Evolutionary conservation across 208 protist species (phyloP).

Genomic region (Leptomonas pyrrhocoris): DNA sequence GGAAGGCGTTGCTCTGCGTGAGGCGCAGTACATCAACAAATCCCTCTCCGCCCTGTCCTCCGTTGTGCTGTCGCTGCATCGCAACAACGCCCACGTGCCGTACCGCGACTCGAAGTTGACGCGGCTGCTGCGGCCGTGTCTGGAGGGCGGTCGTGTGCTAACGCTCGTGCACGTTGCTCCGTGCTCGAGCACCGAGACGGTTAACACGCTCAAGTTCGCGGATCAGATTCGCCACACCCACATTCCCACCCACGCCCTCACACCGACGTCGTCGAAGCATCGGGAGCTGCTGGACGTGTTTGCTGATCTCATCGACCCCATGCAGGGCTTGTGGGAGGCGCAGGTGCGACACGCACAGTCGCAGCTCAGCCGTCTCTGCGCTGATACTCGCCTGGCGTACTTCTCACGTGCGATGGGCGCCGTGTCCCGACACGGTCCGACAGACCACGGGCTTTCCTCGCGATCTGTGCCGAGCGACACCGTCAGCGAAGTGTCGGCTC

Average conservation of each 20-base stretch:
- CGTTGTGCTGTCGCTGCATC: slow-evolving; percentile 83
- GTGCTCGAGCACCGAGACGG: slow-evolving; percentile 63
- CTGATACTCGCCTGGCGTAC: slow-evolving; percentile 76
- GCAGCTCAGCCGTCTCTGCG: slow-evolving; percentile 69
- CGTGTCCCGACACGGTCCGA: background rate
- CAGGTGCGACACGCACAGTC: slow-evolving; percentile 41
- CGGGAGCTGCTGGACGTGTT: slow-evolving; percentile 70
- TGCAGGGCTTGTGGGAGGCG: slow-evolving; percentile 54
- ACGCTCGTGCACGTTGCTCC: slow-evolving; percentile 84
- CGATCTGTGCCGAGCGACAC: slow-evolving; percentile 24
- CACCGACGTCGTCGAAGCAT: slow-evolving; percentile 42
- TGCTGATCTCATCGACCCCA: slow-evolving; percentile 77
- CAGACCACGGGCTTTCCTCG: background rate
- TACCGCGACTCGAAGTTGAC: slow-evolving; percentile 94
- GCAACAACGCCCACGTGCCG: slow-evolving; percentile 77
- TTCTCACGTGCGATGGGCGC: slow-evolving; percentile 34
- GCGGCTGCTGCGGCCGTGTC: slow-evolving; percentile 84
- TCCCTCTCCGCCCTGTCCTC: slow-evolving; percentile 87
- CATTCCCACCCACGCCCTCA: slow-evolving; percentile 67
- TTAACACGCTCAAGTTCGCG: slow-evolving; percentile 83
- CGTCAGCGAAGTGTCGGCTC: slow-evolving; percentile 28
- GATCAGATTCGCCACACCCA: slow-evolving; percentile 83
- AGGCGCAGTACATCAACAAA: slow-evolving; percentile 94
- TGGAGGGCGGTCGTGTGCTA: slow-evolving; percentile 81
- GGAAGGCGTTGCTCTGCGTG: slow-evolving; percentile 67